Evolutionary conservation across 768 basidiomycete genomes (phyloP).

Genomic region (Clitopilus passeckerianus): DNA sequence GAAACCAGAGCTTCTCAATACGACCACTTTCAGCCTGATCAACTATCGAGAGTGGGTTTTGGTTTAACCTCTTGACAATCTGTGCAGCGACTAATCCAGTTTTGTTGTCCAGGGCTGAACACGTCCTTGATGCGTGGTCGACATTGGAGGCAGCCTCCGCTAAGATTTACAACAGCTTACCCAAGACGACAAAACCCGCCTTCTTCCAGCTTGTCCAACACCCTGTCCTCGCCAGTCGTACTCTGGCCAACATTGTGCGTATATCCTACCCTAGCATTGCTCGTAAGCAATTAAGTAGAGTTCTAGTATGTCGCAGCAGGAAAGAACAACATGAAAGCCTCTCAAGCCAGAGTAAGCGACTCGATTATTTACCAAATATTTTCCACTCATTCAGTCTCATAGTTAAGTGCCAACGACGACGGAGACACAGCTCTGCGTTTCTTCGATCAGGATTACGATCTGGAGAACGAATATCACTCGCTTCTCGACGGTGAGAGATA

Average conservation of each 20-base stretch:
- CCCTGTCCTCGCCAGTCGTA: conserved; percentile 54
- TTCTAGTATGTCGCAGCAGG: conserved; percentile 49
- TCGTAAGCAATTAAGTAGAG: too few relatives aligned
- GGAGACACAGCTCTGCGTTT: conserved; percentile 49
- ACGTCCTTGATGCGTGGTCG: conserved; percentile 46
- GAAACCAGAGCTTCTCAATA: conserved; percentile 63
- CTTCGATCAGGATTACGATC: conserved; percentile 58
- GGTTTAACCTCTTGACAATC: not conserved
- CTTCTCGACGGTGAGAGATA: conserved; percentile 42
- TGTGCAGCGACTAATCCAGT: not conserved
- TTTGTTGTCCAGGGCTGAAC: conserved; percentile 45
- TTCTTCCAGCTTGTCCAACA: conserved; percentile 74
- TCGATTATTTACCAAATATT: not conserved
- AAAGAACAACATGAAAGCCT: conserved; percentile 53
- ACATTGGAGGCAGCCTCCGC: conserved; percentile 43
- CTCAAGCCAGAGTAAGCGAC: conserved; percentile 46
- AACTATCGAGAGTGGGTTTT: conserved; percentile 64
- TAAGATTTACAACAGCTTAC: conserved; percentile 48
- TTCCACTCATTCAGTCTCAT: not conserved
- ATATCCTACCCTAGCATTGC: not conserved
- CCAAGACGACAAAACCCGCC: conserved; percentile 41
- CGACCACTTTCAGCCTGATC: conserved; percentile 56
- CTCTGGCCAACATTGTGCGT: conserved; percentile 45
- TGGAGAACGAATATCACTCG: conserved; percentile 57
- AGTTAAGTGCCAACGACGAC: conserved; percentile 52